Evolutionary conservation across 305 asterid genomes (phyloP), one percentile per base, ranked within the genome.

Genomic region (Andrographis paniculata): DNA sequence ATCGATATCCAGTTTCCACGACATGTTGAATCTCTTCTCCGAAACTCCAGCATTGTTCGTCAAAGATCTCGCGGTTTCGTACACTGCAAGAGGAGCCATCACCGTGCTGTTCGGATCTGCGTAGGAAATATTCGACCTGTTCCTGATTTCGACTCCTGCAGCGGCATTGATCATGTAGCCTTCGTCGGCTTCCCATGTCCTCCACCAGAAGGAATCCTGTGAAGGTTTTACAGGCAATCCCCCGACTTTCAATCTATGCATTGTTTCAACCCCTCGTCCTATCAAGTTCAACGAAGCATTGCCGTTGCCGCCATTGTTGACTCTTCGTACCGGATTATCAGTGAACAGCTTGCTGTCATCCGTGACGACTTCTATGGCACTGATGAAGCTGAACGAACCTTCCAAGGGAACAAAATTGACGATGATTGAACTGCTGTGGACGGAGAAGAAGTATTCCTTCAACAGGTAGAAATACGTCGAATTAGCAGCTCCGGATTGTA

Each of bases 21-120:
- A 87, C 96, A 87, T 87, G 72, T 87, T 87, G 71, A 82, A 70
- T 50, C 87, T 65, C 61, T 73, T 82, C 61, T 87, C 96, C 76
- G 75, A 55, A 14, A 77, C 87, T 39, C 59, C 73, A 5, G 85
- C 59, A 57, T 80, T 28, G 10, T 28, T 72, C 4, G 82, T 49
- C 74, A 84, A 53, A 31, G 65, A 56, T 67, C 86, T 77, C 17
- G 94, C 97, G 1, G 88, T 63, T 66, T 87, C 97, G 27, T 87
- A 87, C 56, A 87, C 75, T 8, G 48, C 17, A 27, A 87, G 76
- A 11, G 97, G 97, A 17, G 86, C 97, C 52, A 79, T 61, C 22
- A 46, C 42, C 5, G 94, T 79, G 20, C 72, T 79, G 16, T 79
- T 77, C 1, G 84, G 86, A 49, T 81, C 77, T 18, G 92, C 72